Base-by-base conservation (phyloP, 495 filamentous ascomycete genomes). In the Elasticomyces elasticus region DNA sequence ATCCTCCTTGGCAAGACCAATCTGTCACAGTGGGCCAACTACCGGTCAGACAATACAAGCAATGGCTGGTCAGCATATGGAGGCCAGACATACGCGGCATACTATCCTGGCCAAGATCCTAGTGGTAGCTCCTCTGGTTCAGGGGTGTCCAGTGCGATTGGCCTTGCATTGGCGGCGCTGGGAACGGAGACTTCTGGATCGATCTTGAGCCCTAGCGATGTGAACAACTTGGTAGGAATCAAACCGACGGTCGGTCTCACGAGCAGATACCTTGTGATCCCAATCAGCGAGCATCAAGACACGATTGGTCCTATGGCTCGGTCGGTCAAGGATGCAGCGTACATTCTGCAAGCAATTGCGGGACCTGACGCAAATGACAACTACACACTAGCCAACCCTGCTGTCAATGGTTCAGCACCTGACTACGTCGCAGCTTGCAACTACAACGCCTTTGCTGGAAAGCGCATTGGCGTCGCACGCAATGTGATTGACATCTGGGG, bases 241-340 rank as follows among this genome's bases (percentile, higher is more conserved):
- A 86, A 86, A 65, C 83, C 83, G 11, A 83, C 82, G 0, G 80
- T 85, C 11, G 84, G 84, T 0, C 71, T 84, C n/a, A 84, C 79
- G 9, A 81, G 77, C 15, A 68, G 80, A 10, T 64, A 74, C 50
- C 69, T 81, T 20, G 80, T 84, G 17, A 77, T 86, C 24, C 83
- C 83, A 17, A 75, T 84, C 49, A 75, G 69, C 31, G 66, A 79
- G 62, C 77, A 74, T 56, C 80, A 81, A 62, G 83, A 86, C 58
- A 85, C 81, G 0, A 69, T 84, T 24, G 83, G 82, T 0, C 79
- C 82, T 0, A 77, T 86, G 72, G 76, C 81, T 12, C 65, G 78
- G 15, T 80, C 74, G 0, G 82, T 87, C 52, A 78, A 75, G 57
- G 83, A 87, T 60, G 82, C 82, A 0, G 82, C 83, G 0, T 75